Evolutionary conservation across 2,329 filamentous ascomycete genomes (phyloP).

Genomic region (Cordyceps pruinosa): DNA sequence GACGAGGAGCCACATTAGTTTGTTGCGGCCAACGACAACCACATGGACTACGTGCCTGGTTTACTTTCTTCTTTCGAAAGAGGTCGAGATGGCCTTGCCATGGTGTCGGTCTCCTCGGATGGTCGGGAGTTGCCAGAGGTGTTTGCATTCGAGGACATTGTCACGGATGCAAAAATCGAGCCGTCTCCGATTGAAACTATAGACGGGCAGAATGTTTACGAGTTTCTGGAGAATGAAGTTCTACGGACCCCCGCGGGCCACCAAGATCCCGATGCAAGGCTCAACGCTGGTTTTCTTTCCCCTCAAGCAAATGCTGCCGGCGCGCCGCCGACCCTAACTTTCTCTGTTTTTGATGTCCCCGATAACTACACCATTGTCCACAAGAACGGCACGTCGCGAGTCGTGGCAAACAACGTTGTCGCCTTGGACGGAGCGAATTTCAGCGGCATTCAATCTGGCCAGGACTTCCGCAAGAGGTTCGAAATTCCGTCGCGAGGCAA

Average conservation of each 20-base stretch:
- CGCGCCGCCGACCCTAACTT: no score
- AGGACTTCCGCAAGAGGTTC: neutral
- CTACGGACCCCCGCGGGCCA: neutral
- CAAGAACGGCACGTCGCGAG: neutral
- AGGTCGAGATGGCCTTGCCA: neutral
- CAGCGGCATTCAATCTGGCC: neutral
- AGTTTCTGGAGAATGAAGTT: neutral
- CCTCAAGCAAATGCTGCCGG: neutral
- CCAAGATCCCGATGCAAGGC: conserved; percentile 4
- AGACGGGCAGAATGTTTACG: conserved; percentile 3
- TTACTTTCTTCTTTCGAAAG: conserved; percentile 15
- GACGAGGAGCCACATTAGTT: neutral
- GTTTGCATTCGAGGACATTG: neutral
- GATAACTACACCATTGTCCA: conserved; percentile 8
- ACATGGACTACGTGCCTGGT: conserved; percentile 16
- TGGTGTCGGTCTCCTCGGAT: conserved; percentile 16
- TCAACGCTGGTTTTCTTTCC: neutral
- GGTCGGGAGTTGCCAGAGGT: neutral
- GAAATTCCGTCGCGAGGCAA: neutral
- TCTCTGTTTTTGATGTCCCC: neutral
- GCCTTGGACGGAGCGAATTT: neutral
- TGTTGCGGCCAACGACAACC: conserved; percentile 12
- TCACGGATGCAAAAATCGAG: neutral
- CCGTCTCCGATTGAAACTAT: conserved; percentile 1
- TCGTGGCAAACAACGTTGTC: neutral